Conservation (phyloP, 2,329 filamentous ascomycete genomes). For the Aspergillus udagawae region DNA sequence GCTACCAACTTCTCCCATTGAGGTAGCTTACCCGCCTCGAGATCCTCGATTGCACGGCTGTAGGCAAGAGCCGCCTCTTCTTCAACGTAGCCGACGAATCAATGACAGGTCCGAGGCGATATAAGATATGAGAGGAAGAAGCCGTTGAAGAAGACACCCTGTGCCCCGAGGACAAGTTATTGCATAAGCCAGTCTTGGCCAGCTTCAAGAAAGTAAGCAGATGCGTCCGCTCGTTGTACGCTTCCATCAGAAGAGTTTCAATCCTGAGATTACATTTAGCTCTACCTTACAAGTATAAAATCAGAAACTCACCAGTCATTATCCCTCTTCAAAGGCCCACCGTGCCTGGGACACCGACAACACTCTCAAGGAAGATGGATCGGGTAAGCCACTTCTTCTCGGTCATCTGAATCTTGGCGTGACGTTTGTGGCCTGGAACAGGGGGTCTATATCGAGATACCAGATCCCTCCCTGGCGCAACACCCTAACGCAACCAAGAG, state of each 20-base stretch:
- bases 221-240: constrained; percentile 92
- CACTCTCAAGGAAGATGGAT: constrained; percentile 90
- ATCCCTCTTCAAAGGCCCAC: constrained; percentile 86
- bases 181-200: constrained; percentile 88
- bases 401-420: constrained; percentile 63
- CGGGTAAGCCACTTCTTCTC: constrained; percentile 86
- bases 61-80: constrained; percentile 97
- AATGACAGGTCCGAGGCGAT: constrained; percentile 81
- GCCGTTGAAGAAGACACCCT: constrained; percentile 94
- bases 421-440: constrained; percentile 40
- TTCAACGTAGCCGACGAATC: constrained; percentile 95
- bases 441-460: constrained; percentile 78
- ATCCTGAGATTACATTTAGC: constrained; percentile 55
- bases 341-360: constrained; percentile 95
- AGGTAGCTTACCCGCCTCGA: constrained; percentile 79
- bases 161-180: constrained; percentile 81
- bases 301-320: constrained; percentile 66
- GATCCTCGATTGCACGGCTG: constrained; percentile 79
- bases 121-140: constrained; percentile 86
- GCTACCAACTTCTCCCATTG: constrained; percentile 75
- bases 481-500: constrained; percentile 70
- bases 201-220: constrained; percentile 90
- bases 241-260: constrained; percentile 83
- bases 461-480: constrained; percentile 77
- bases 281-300: too few species aligned